Base-by-base conservation (phyloP, 2,329 filamentous ascomycete species). In the Niveomyces coronatus region DNA sequence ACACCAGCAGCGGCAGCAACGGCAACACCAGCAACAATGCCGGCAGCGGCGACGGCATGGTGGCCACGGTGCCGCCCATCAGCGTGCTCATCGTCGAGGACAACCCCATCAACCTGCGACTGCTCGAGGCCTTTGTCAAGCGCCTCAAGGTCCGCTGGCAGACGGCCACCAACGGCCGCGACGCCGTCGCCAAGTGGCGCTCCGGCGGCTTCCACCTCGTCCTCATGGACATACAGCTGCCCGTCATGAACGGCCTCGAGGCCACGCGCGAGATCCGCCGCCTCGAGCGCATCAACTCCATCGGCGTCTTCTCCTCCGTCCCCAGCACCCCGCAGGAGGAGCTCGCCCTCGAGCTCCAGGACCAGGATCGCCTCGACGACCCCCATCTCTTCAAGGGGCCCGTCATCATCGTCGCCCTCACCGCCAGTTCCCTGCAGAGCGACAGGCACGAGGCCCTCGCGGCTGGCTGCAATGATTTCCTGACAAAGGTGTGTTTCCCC, bases 51-150 rank as follows among this genome's bases (percentile, higher is more conserved):
- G 79, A 75, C 20, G 70, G 85, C 50, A 71, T 94, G 19, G 86
- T 89, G 48, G 82, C 80, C 38, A 79, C 79, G 2, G 86, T 96
- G 1, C 91, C 91, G 7, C 89, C 91, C 1, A 96, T 98, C 63
- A 96, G 94, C 50, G 88, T 96, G 7, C 70, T 98, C 30, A 94
- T 98, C 44, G 91, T 98, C 11, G 91, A 98, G 64, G 91, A 98
- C 64, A 98, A 98, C 59, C 87, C 91, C 46, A 96, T 98, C 70
- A 98, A 96, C 55, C 67, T 96, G 48, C 85, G 86, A 53, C 77
- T 98, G 9, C 68, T 98, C 24, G 89, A 95, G 55, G 87, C 88
- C 1, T 94, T 98, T 53, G 89, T 96, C 70, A 94, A 95, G 63
- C 74, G 87, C 34, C 70, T 98, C 35, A 95, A 94, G 54, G 91